Base-by-base conservation (phyloP, 2,329 filamentous ascomycete species). In the Trichoderma koningiopsis region DNA sequence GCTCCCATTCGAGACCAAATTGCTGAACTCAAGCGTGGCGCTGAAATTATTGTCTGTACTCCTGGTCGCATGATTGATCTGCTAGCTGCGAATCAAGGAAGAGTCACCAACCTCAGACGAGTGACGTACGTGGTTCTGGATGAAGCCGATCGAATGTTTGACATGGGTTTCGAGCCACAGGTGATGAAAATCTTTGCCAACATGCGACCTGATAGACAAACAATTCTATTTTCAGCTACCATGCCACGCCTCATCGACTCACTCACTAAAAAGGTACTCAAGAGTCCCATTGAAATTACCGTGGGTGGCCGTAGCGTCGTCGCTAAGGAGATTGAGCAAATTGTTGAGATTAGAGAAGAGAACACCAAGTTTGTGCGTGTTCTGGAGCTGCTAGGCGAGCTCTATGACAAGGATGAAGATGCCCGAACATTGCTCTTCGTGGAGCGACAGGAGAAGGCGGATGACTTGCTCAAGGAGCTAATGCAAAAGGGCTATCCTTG, bases 81-180 rank as follows among this genome's bases (percentile, higher is more conserved):
- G 22, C 84, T 99, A 37, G 93, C 94, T 52, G 94, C 94, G 63
- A 99, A 98, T 77, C 91, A 92, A 73, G 95, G 95, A n/a, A 89
- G 94, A 72, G 94, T 98, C 11, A 97, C 95, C 14, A 98, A 96
- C 76, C 85, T 99, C 68, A 89, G 88, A 73, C 88, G 96, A 72
- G 93, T 97, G 14, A 96, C 93, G 0, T 99, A 98, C 78, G 89
- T 97, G 29, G 96, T 99, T 13, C 87, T 99, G 49, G 96, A 99
- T 77, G 96, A 99, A 81, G 96, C 96, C 59, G 96, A 99, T 80
- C 91, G 96, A 71, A 98, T 99, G 96, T 97, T 98, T 78, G 96
- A 99, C 79, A 98, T 99, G 96, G 96, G 96, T 16, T 99, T 99
- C 77, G 95, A 97, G 81, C 95, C 96, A 2, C 96, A 99, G 79